These are phyloP conservation scores for Oehlia diaphana DNA, from an alignment of 192 early-diverging fungal species.

Conservation along the genomic window DNA sequence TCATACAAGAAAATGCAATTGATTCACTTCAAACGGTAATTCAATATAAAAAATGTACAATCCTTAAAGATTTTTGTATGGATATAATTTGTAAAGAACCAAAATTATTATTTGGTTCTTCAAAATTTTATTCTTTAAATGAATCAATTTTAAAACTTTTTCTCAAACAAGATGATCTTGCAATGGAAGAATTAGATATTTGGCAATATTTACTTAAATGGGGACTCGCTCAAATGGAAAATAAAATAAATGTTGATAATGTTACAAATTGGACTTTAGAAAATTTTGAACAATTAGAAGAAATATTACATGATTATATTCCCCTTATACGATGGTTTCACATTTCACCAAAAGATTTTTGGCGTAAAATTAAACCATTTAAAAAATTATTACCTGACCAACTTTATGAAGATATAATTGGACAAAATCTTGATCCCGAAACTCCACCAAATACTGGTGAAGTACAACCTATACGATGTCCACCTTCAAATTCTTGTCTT, in stretches of 20 bases:
- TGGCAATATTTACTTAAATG: slow-evolving; percentile 9
- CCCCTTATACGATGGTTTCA: not conserved
- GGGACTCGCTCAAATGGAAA: not conserved
- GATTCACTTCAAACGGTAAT: not conserved
- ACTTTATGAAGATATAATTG: not conserved
- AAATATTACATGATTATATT: not conserved
- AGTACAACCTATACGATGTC: not conserved
- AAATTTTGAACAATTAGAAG: not conserved
- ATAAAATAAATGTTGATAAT: not conserved
- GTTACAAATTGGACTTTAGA: not conserved
- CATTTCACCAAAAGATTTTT: not conserved
- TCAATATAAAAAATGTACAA: not conserved
- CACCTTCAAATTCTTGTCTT: too few species aligned
- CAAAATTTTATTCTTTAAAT: not conserved
- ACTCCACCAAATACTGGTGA: not conserved
- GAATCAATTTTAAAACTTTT: not conserved
- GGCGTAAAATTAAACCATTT: not conserved
- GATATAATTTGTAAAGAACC: not conserved
- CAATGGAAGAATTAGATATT: not conserved
- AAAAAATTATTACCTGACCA: not conserved
- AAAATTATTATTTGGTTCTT: not conserved
- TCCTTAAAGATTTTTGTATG: not conserved
- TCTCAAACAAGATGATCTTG: not conserved
- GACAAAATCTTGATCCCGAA: not conserved
- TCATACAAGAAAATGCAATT: not conserved